Conservation (phyloP, 2,329 filamentous ascomycete species). For the Ophiostoma sp. region DNA sequence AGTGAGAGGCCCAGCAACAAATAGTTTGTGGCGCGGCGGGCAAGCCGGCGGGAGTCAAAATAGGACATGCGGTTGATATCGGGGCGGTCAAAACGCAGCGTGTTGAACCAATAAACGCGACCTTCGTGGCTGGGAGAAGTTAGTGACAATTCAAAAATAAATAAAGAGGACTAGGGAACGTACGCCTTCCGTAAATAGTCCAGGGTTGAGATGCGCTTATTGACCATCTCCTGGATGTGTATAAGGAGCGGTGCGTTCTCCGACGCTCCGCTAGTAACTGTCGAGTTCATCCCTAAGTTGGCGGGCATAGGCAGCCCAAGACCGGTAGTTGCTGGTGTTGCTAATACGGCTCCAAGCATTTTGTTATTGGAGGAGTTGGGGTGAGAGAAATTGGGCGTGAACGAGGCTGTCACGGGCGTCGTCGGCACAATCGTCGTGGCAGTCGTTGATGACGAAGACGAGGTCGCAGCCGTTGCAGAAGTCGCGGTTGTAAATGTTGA, state of each 20-base stretch:
- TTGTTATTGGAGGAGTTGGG: neutral
- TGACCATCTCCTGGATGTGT: constrained; percentile 79
- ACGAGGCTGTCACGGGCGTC: neutral
- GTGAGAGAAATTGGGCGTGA: constrained; percentile 4
- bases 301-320: constrained; percentile 19
- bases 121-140: constrained; percentile 72
- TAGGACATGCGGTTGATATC: constrained; percentile 82
- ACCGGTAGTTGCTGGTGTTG: neutral
- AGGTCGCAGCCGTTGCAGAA: neutral
- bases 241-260: constrained; percentile 54
- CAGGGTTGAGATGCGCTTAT: constrained; percentile 90
- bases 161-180: constrained; percentile 42
- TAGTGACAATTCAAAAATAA: neutral
- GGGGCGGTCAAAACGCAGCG: constrained; percentile 81
- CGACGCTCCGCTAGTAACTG: constrained; percentile 30
- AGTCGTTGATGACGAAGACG: neutral
- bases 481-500: neutral
- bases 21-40: constrained; percentile 89
- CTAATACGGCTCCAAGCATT: too few relatives aligned
- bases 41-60: constrained; percentile 79
- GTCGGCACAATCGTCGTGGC: neutral
- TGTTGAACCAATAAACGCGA: constrained; percentile 97
- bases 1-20: constrained; percentile 89
- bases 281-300: neutral
- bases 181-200: constrained; percentile 92